phyloP scores from a whole-genome alignment of 805 yeast species.

The Kuraishia piskuri region DNA sequence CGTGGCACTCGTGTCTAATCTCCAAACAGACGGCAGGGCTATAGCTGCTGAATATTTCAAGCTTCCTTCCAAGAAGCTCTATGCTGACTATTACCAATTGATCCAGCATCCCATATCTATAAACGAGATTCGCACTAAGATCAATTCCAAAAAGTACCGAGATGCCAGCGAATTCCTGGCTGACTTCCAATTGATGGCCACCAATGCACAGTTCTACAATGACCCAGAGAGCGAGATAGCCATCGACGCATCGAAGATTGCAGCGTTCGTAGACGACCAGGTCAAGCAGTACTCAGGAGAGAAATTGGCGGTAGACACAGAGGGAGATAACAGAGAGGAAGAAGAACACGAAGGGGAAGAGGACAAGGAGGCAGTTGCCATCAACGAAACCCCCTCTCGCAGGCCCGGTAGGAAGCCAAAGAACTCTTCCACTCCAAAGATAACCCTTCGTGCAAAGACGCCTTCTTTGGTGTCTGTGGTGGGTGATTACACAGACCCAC shows the following conservation, averaged over 20 bases:
- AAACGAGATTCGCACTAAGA: slow-evolving; percentile 49
- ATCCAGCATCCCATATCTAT: slow-evolving; percentile 62
- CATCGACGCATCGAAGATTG: slow-evolving; percentile 49
- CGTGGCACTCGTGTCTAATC: slow-evolving; percentile 21
- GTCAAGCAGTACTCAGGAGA: slow-evolving; percentile 27
- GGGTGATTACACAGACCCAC: slow-evolving; percentile 10
- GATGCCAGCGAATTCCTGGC: slow-evolving; percentile 34
- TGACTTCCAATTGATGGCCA: slow-evolving; percentile 60
- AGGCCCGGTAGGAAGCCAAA: background rate
- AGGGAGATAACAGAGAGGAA: slow-evolving; percentile 2
- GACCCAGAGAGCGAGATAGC: slow-evolving; percentile 61
- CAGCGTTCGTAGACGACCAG: slow-evolving; percentile 46
- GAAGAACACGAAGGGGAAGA: background rate
- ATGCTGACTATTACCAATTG: slow-evolving; percentile 72
- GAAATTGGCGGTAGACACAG: slow-evolving; percentile 10
- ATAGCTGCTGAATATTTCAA: slow-evolving; percentile 48
- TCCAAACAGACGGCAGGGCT: slow-evolving; percentile 29
- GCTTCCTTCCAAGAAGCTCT: slow-evolving; percentile 64
- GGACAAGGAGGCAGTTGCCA: background rate
- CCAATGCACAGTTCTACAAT: slow-evolving; percentile 68
- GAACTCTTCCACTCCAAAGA: slow-evolving; percentile 7
- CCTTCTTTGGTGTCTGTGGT: slow-evolving; percentile 1
- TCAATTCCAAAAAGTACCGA: slow-evolving; percentile 27
- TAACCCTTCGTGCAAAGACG: slow-evolving; percentile 7
- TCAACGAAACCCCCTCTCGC: background rate